phyloP scores from a whole-genome alignment of 352 stramenopile genomes.

The Globisporangium acanthophoron region DNA sequence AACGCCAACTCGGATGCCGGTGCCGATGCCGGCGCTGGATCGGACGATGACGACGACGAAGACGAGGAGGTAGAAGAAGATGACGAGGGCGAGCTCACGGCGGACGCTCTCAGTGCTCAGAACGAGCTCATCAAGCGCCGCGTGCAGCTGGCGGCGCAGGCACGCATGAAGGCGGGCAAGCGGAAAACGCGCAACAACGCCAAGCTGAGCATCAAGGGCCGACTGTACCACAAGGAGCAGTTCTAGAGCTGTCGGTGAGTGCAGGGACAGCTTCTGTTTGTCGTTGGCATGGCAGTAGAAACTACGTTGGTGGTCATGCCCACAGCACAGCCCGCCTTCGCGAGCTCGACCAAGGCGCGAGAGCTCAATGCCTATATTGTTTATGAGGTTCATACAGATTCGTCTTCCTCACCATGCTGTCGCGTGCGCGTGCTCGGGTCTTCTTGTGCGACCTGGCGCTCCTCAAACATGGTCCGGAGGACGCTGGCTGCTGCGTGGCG shows the following conservation, averaged over 20 bases:
- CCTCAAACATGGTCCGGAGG: not conserved
- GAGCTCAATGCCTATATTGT: constrained; percentile 21
- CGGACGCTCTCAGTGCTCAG: constrained; percentile 41
- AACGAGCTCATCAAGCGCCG: constrained; percentile 78
- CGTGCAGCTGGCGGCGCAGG: constrained; percentile 64
- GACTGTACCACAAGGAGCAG: constrained; percentile 75
- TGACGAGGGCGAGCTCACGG: constrained; percentile 10
- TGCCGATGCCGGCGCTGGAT: not conserved
- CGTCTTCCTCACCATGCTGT: constrained; percentile 4
- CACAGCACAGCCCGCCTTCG: not conserved
- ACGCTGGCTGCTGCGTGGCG: constrained; percentile 1
- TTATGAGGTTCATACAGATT: constrained; percentile 25
- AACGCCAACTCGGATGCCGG: constrained; percentile 12
- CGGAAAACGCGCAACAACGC: constrained; percentile 67
- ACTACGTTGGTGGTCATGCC: not conserved
- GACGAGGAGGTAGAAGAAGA: constrained; percentile 24
- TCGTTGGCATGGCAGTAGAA: not conserved
- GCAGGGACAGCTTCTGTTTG: not conserved
- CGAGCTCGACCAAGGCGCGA: not conserved
- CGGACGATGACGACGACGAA: constrained; percentile 3
- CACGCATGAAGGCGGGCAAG: constrained; percentile 49
- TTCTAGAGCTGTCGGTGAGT: constrained; percentile 36
- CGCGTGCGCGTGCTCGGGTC: not conserved
- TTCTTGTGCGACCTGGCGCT: constrained; percentile 2
- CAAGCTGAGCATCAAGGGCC: constrained; percentile 86